phyloP scores from a whole-genome alignment of 257 asterid species.

The Przewalskia tangutica region DNA sequence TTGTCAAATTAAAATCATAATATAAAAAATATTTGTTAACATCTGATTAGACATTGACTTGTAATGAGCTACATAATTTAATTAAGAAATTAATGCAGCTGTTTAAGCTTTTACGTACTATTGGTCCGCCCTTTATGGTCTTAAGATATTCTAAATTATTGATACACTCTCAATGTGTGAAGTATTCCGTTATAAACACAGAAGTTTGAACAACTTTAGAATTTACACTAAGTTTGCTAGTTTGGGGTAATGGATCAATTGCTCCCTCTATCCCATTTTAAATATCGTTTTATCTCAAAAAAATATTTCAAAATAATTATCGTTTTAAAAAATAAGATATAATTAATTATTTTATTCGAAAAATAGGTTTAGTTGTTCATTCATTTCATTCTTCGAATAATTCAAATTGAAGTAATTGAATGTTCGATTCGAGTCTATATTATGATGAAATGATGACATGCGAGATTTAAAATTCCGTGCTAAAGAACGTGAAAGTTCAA shows the following conservation, averaged over 20 bases:
- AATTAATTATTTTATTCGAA: no score
- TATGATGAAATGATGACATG: no score
- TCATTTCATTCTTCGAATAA: no score
- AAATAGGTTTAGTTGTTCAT: no score
- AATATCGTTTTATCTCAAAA: no score
- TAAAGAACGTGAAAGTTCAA: no score
- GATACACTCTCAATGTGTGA: neutral
- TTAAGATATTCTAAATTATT: neutral
- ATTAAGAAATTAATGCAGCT: neutral
- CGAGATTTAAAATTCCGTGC: no score
- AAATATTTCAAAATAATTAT: no score
- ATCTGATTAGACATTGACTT: neutral
- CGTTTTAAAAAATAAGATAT: no score
- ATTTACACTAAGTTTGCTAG: neutral
- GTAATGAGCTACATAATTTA: neutral
- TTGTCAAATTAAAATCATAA: neutral
- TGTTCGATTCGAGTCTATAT: no score
- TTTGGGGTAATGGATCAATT: neutral
- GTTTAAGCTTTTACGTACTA: neutral
- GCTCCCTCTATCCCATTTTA: no score
- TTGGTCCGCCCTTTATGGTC: neutral
- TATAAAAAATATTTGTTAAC: neutral
- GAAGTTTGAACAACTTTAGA: neutral
- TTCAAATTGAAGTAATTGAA: no score
- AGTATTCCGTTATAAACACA: neutral